phyloP scores from a whole-genome alignment of 2,329 filamentous ascomycete species.

The Stachybotrys chlorohalonatus region DNA sequence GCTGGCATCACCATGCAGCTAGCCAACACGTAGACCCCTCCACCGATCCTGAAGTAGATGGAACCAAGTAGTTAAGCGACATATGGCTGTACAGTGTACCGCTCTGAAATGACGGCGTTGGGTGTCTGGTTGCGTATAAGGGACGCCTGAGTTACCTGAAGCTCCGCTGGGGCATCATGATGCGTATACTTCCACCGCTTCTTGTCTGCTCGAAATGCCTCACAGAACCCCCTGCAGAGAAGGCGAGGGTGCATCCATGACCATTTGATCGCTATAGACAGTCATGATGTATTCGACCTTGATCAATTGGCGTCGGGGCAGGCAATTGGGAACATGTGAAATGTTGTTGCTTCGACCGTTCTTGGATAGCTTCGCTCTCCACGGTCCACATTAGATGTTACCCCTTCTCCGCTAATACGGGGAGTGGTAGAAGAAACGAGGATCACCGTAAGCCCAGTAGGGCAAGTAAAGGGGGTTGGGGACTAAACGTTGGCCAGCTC shows the following conservation, averaged over 20 bases:
- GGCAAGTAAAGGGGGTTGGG: no score
- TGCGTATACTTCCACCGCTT: background rate
- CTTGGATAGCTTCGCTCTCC: background rate
- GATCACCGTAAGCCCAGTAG: no score
- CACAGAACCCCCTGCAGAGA: background rate
- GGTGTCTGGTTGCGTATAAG: background rate
- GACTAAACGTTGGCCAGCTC: no score
- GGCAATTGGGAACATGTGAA: background rate
- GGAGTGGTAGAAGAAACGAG: no score
- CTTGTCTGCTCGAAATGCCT: background rate
- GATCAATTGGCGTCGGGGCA: no score
- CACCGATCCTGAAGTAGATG: no score
- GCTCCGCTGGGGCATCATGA: background rate
- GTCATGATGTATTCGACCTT: background rate
- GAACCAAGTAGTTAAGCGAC: no score
- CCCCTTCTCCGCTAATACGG: no score
- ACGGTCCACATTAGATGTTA: background rate
- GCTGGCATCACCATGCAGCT: no score
- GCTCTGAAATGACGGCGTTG: background rate
- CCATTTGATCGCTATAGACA: background rate
- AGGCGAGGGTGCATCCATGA: background rate
- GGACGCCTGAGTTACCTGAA: background rate
- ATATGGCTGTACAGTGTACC: background rate
- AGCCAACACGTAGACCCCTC: no score
- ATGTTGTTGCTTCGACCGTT: background rate